Base-by-base conservation (phyloP, 225 moss, liverwort and hornwort genomes). In the Sphagnum tenellum region DNA sequence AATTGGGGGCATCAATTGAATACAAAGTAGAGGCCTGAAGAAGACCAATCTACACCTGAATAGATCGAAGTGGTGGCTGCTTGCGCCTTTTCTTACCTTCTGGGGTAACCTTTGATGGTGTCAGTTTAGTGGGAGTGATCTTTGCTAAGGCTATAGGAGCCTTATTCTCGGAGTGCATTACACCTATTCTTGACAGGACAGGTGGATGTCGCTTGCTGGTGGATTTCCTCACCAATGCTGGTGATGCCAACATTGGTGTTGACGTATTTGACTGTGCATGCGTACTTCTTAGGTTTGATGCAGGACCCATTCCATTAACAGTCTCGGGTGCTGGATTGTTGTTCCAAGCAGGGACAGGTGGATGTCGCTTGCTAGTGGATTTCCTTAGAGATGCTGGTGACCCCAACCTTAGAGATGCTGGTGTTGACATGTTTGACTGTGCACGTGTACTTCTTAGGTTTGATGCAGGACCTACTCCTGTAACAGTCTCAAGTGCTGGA, bases 81-180 rank as follows among this genome's bases (percentile, higher is more conserved):
- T 78, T 75, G 59, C 75, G 73, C 44, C 61, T 45, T 47, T 70
- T 72, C 60, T 78, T 78, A 51, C 82, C 75, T 63, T 82, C 78
- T 50, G 82, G 75, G 48, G 75, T 82, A 5, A 82, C 55, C 56
- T 82, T 82, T 62, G 73, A 72, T 7, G 82, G 82, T 49, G 82
- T 82, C 62, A 5, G 13, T 9, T 68, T 61, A n/a, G 59, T 56
- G 2, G 73, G 73, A n/a, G 67, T 67, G 59, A n/a, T 5, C 8
- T 61, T 61, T 61, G 12, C 55, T 12, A 12, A 9, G 45, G 9
- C 29, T 45, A 29, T 67, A 29, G 73, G 47, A 12, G 9, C 29
- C 46, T 48, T 67, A 49, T 75, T 78, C 50, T 75, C 82, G 45
- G 75, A 78, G 3, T 82, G 68, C 48, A 76, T 58, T 65, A 65